phyloP scores from a whole-genome alignment of 2,329 filamentous ascomycete genomes.

The Thielaviopsis populi region DNA sequence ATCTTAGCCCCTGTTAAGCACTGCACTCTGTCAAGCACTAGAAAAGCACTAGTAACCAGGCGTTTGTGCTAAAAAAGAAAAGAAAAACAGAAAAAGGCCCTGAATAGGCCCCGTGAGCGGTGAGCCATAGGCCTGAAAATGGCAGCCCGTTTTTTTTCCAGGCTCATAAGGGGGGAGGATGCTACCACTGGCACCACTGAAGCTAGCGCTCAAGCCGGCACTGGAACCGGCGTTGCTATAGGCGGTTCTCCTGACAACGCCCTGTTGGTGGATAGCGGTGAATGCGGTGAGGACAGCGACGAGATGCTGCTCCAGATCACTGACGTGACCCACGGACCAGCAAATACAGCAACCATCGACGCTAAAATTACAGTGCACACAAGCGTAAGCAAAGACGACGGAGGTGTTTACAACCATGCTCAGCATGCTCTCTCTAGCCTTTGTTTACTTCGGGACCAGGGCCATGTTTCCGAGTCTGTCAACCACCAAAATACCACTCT shows the following conservation, averaged over 20 bases:
- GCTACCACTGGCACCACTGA: neutral
- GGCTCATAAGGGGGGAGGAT: constrained; percentile 4
- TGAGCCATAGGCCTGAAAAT: neutral
- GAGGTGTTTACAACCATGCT: constrained; percentile 5
- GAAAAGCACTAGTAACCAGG: neutral
- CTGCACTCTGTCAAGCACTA: neutral
- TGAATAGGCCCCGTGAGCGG: neutral
- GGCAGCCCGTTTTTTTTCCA: constrained; percentile 15
- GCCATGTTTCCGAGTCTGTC: neutral
- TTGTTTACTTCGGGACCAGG: constrained; percentile 27
- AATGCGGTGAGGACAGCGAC: neutral
- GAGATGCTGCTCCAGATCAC: constrained; percentile 4
- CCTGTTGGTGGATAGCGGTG: neutral
- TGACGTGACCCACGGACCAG: constrained; percentile 12
- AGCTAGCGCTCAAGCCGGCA: neutral
- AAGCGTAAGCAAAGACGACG: constrained; percentile 27
- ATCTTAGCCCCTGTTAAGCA: neutral
- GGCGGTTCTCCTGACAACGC: neutral
- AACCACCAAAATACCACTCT: constrained; percentile 8
- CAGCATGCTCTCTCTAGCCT: constrained; percentile 27
- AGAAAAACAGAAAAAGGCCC: neutral
- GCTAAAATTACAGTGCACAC: constrained; percentile 15
- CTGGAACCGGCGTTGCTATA: neutral
- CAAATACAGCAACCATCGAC: constrained; percentile 12
- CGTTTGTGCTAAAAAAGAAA: too few relatives aligned